These are phyloP conservation scores for Taphrina wiesneri DNA, from an alignment of 1,139 yeast genomes.

Conservation along the genomic window DNA sequence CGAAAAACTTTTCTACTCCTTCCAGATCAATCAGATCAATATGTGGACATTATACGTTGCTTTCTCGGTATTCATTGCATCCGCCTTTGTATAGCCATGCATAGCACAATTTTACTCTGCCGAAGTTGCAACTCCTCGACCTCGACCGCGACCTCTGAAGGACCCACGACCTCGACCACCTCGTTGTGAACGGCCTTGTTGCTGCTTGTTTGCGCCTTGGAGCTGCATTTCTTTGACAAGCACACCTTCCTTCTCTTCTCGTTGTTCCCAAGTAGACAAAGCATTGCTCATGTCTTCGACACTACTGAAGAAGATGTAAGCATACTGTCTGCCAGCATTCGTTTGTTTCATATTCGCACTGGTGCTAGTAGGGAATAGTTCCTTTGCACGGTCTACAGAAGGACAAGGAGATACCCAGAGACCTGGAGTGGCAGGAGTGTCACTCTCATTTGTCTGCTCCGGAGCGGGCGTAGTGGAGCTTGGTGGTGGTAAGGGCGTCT, in stretches of 20 bases:
- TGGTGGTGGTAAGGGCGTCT: slow-evolving; percentile 18
- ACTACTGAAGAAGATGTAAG: slow-evolving; percentile 47
- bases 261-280: slow-evolving; percentile 24
- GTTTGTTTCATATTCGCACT: slow-evolving; percentile 42
- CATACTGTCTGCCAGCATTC: slow-evolving; percentile 44
- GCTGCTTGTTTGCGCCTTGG: background rate
- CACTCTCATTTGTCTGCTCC: slow-evolving; percentile 21
- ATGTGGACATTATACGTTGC: slow-evolving; percentile 11
- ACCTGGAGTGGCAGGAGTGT: slow-evolving; percentile 42
- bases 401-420: slow-evolving; percentile 49
- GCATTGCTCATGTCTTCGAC: slow-evolving; percentile 44
- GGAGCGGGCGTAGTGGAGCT: slow-evolving; percentile 32
- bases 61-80: background rate
- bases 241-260: slow-evolving; percentile 26
- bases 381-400: slow-evolving; percentile 45
- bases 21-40: background rate
- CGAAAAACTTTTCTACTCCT: slow-evolving; percentile 9
- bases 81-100: background rate
- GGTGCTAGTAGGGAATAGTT: slow-evolving; percentile 42
- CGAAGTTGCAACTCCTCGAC: slow-evolving; percentile 8
- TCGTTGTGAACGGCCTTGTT: slow-evolving; percentile 13
- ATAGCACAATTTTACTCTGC: background rate
- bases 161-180: slow-evolving; percentile 35
- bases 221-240: slow-evolving; percentile 16
- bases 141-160: slow-evolving; percentile 26